Evolutionary conservation across 495 filamentous ascomycete species (phyloP), one percentile per base, ranked within the genome.

Genomic region (Cairneyella variabilis): DNA sequence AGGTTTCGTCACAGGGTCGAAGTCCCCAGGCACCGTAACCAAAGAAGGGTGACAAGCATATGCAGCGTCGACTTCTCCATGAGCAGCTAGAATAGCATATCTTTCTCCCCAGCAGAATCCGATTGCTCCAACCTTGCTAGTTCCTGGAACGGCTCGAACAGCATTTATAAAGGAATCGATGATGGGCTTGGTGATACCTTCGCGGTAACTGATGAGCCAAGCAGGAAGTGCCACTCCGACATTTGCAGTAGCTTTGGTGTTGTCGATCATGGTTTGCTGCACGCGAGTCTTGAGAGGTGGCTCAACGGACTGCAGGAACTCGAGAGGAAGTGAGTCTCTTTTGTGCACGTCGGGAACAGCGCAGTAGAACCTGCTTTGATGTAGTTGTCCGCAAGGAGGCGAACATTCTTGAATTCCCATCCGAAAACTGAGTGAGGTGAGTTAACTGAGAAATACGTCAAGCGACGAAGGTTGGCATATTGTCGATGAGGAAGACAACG

Each of bases 331-430:
- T 17, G 71, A 66, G 54, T 75, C 71, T 26, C 69, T 68, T 41
- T 71, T 38, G 50, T 69, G 69, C 43, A 73, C 63, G 53, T 73
- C 71, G 3, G 71, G 71, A 16, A 75, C 50, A 56, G 72, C 73
- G 41, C 62, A 60, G 64, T 73, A 43, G 70, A 70, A 39, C 69
- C 69, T 32, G 64, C 66, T 55, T 66, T 66, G 48, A 68, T 69
- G 49, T 75, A 75, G 49, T 65, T 65, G 57, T 75, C 71, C 27
- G 69, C 71, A n/a, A 73, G 69, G 42, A 75, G 64, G 42, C 62
- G 68, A 57, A 67, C 64, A 54, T 73, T 73, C 21, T 64, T 61
- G 21, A 73, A 59, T 32, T 58, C 46, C 53, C 66, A 66, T 22
- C 71, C 71, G 53, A 75, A 75, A 56, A 75, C 41, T 54, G 23